Conservation (phyloP, 345 rosid genomes). For the Populus simonii region DNA sequence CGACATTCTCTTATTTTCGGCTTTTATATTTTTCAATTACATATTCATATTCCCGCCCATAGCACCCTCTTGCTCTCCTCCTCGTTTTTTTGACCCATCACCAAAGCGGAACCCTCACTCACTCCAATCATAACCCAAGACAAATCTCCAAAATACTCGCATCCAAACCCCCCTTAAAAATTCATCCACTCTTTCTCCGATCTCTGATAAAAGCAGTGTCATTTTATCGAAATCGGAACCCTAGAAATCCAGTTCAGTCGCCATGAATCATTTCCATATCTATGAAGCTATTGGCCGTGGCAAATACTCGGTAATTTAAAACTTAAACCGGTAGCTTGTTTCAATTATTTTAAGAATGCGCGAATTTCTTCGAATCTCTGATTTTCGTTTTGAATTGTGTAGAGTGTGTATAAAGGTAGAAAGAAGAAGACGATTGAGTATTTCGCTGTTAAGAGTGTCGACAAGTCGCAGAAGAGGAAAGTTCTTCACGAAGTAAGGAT, state of each 20-base stretch:
- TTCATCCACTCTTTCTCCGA: slow-evolving; percentile 9
- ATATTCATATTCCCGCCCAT: slow-evolving; percentile 33
- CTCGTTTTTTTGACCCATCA: slow-evolving; percentile 1
- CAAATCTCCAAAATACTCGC: background rate
- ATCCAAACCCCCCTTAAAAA: slow-evolving; percentile 5
- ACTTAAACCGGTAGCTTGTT: background rate
- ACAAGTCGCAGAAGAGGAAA: slow-evolving; percentile 83
- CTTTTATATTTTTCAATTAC: slow-evolving; percentile 11
- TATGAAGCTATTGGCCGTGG: slow-evolving; percentile 98
- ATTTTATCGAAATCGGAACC: slow-evolving; percentile 20
- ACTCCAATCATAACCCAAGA: slow-evolving; percentile 2
- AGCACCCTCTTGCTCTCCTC: slow-evolving; percentile 11
- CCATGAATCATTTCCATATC: slow-evolving; percentile 88
- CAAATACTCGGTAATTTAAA: slow-evolving; percentile 70
- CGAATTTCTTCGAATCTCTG: background rate
- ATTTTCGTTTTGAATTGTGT: background rate
- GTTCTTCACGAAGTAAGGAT: slow-evolving; percentile 87
- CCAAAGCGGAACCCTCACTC: slow-evolving; percentile 2
- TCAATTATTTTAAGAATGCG: background rate
- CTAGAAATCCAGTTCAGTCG: slow-evolving; percentile 13
- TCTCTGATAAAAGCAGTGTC: slow-evolving; percentile 12
- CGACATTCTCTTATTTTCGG: background rate
- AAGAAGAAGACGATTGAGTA: slow-evolving; percentile 98
- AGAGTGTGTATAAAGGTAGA: slow-evolving; percentile 95
- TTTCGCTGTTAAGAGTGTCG: slow-evolving; percentile 91